phyloP scores from a whole-genome alignment of 108 stramenopile genomes.

The Cylindrotheca closterium region DNA sequence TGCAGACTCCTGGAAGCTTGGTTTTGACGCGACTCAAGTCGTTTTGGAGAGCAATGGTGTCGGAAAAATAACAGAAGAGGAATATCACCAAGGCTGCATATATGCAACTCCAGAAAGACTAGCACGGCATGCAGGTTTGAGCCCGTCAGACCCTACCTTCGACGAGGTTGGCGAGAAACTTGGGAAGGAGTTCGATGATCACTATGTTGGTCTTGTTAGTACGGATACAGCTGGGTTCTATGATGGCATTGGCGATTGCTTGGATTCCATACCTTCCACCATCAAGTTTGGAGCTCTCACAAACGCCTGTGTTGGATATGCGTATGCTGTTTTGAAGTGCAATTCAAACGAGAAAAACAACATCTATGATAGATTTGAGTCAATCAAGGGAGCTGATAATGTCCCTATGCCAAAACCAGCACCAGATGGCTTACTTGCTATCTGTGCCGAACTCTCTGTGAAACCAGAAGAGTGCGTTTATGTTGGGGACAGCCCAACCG shows the following conservation, averaged over 20 bases:
- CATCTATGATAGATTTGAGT: slow-evolving; percentile 54
- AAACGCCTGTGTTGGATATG: slow-evolving; percentile 84
- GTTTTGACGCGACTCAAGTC: slow-evolving; percentile 74
- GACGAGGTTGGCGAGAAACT: slow-evolving; percentile 51
- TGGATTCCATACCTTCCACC: slow-evolving; percentile 26
- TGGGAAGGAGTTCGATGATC: slow-evolving; percentile 70
- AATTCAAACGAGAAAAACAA: slow-evolving; percentile 28
- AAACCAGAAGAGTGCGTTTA: slow-evolving; percentile 63
- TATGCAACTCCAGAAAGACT: slow-evolving; percentile 80
- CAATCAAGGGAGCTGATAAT: slow-evolving; percentile 78
- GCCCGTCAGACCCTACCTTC: slow-evolving; percentile 54
- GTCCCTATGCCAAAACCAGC: slow-evolving; percentile 77
- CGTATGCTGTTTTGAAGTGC: slow-evolving; percentile 75
- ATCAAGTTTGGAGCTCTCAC: slow-evolving; percentile 73
- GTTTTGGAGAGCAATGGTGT: slow-evolving; percentile 65
- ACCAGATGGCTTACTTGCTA: slow-evolving; percentile 65
- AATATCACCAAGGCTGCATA: slow-evolving; percentile 68
- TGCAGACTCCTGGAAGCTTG: slow-evolving; percentile 83
- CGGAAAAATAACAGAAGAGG: slow-evolving; percentile 46
- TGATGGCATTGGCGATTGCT: slow-evolving; percentile 56
- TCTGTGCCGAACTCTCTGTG: slow-evolving; percentile 68
- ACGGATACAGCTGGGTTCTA: slow-evolving; percentile 75
- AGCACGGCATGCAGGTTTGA: slow-evolving; percentile 80
- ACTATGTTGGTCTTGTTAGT: slow-evolving; percentile 72
- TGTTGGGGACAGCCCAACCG: slow-evolving; percentile 79